Percentiles rank a stretch among this genome's conserved stretches.
These are phyloP conservation scores for Shiraia sp. DNA, from an alignment of 2,329 filamentous ascomycete species.

Conservation along the genomic window DNA sequence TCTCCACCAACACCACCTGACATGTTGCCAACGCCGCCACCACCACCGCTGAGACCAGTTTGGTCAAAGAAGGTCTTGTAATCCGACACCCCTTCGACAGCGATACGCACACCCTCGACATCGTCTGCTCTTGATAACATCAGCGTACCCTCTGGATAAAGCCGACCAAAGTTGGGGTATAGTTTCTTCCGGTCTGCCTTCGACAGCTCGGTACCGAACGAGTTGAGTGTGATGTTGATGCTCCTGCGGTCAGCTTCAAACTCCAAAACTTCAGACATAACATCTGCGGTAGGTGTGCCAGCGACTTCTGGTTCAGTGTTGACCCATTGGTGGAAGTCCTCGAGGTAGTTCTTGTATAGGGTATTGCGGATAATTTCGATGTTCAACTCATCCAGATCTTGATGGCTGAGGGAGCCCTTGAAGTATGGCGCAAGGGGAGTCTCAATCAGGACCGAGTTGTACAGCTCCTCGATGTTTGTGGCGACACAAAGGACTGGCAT, in stretches of 20 bases:
- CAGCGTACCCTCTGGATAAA: constrained; percentile 91
- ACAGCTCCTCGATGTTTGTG: constrained; percentile 97
- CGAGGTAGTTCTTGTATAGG: constrained; percentile 98
- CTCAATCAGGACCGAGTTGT: constrained; percentile 97
- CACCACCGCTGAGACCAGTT: constrained; percentile 75
- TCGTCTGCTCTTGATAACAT: constrained; percentile 97
- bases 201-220: constrained; percentile 92
- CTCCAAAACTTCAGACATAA: constrained; percentile 94
- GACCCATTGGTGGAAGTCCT: constrained; percentile 95
- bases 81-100: constrained; percentile 89
- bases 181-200: constrained; percentile 95
- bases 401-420: constrained; percentile 93
- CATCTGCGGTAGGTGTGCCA: constrained; percentile 85
- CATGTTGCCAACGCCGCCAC: constrained; percentile 80
- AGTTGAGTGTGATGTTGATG: constrained; percentile 99
- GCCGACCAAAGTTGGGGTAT: constrained; percentile 86
- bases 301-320: constrained; percentile 84
- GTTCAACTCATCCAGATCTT: constrained; percentile 97
- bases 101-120: constrained; percentile 87
- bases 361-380: constrained; percentile 99
- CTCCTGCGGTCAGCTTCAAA: constrained; percentile 96
- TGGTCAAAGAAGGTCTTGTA: constrained; percentile 97
- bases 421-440: constrained; percentile 96
- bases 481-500: constrained; percentile 98
- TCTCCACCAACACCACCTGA: constrained; percentile 77